Evolutionary conservation across 73 alveolate genomes (phyloP).

Genomic region (Uronychia binucleata): DNA sequence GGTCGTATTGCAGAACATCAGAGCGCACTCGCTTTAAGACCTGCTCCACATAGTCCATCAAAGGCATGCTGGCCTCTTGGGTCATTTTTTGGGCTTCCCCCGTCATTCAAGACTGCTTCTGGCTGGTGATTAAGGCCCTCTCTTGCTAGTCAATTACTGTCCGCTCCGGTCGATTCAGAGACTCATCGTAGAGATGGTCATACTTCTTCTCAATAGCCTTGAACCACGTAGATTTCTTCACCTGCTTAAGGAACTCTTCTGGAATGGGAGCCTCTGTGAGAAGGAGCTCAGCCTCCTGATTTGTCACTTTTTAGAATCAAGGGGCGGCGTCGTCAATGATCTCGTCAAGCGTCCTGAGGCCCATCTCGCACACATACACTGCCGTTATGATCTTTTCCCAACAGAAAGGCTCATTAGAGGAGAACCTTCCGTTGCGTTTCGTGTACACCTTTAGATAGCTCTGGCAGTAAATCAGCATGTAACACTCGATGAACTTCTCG

Average conservation of each 20-base stretch:
- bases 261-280: neutral
- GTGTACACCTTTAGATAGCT: neutral
- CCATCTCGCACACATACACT: neutral
- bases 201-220: neutral
- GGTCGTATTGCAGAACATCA: constrained; percentile 4
- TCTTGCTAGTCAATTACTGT: neutral
- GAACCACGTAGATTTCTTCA: neutral
- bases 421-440: neutral
- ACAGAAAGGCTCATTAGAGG: neutral
- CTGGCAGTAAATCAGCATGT: neutral
- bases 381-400: neutral
- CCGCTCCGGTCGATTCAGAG: neutral
- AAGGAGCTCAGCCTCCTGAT: neutral
- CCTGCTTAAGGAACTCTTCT: neutral
- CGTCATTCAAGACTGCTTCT: no score
- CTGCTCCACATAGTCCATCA: neutral
- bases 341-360: neutral
- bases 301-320: neutral
- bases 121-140: neutral
- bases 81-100: no score
- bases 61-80: neutral
- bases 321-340: neutral
- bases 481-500: neutral
- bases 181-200: neutral
- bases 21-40: neutral